A percentile compares a stretch with the other conserved stretches of the same genome.
These are phyloP conservation scores for Pseudogymnoascus sp. DNA, from an alignment of 2,329 filamentous ascomycete species.

Conservation along the genomic window DNA sequence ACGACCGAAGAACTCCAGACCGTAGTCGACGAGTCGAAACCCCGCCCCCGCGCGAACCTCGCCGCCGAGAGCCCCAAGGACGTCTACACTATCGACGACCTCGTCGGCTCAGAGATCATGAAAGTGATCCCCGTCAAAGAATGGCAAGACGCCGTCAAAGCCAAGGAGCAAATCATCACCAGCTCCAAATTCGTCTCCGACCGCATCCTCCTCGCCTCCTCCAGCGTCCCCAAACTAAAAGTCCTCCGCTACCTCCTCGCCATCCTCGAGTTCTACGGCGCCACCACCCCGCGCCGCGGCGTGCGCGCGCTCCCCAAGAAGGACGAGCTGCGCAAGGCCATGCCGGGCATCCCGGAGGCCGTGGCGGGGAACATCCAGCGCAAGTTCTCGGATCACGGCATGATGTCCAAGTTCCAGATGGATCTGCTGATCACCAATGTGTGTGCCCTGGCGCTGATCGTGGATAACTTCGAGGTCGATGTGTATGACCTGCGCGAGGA, in stretches of 20 bases:
- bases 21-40: conserved; percentile 61
- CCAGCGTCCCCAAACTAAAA: conserved; percentile 49
- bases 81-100: conserved; percentile 61
- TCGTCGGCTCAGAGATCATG: conserved; percentile 64
- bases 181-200: conserved; percentile 59
- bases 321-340: conserved; percentile 53
- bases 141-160: conserved; percentile 64
- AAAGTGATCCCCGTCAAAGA: conserved; percentile 63
- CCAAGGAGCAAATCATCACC: conserved; percentile 50
- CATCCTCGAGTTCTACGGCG: conserved; percentile 48
- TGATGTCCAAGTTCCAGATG: conserved; percentile 64
- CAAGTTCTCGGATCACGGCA: conserved; percentile 59
- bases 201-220: conserved; percentile 48
- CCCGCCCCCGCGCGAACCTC: conserved; percentile 64
- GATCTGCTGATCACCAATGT: conserved; percentile 70
- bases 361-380: conserved; percentile 62
- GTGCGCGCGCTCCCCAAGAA: conserved; percentile 50
- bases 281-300: conserved; percentile 40
- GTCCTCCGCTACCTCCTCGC: conserved; percentile 56
- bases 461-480: conserved; percentile 70
- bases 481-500: conserved; percentile 65
- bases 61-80: conserved; percentile 62
- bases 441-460: conserved; percentile 62
- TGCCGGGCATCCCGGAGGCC: conserved; percentile 53
- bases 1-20: conserved; percentile 60